Base-by-base conservation (phyloP, 2,329 filamentous ascomycete genomes). In the Beauveria pseudobassiana region DNA sequence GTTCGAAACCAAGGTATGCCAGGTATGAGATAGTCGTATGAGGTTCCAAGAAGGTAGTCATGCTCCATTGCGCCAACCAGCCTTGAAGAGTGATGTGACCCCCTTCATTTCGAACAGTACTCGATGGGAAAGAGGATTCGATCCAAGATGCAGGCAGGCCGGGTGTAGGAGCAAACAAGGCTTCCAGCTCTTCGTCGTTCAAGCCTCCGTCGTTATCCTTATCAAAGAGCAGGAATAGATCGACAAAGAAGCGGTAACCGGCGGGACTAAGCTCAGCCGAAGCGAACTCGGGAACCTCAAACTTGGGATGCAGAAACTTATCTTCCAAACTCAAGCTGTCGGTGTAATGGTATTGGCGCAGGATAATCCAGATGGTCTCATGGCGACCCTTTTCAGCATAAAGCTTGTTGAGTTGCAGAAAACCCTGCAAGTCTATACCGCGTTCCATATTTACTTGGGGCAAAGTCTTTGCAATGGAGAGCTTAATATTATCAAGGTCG, bases 21-120 rank as follows among this genome's bases (percentile, higher is more conserved):
- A 99, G 85, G 72, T 99, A 99, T 68, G 96, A 93, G 4, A 99
- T 82, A 0, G 95, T 98, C 0, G 91, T 97, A 72, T 95, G 96
- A 14, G 95, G 93, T 62, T 96, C 93, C 63, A 96, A 86, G 69
- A 98, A 99, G 0, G 95, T 99, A 0, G 95, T 99, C 95, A 99
- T 99, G 72, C 93, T 97, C 95, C 95, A 99, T 70, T 99, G 95
- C 4, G 95, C 95, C 43, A 99, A 84, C 95, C 95, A 99, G 2
- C 95, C 95, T 74, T 99, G 95, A 4, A 99, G 80, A 1, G 95
- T 99, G 64, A 99, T 93, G 72, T 98, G 86, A 0, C 95, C 95
- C 9, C 91, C 91, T 75, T 99, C 95, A 71, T 97, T 98, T 48
- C 91, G 88, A 20, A 98, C 93, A 0, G 95, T 97, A 26, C 91